Evolutionary conservation across 768 basidiomycete genomes (phyloP).

Genomic region (Harrya chromipes): DNA sequence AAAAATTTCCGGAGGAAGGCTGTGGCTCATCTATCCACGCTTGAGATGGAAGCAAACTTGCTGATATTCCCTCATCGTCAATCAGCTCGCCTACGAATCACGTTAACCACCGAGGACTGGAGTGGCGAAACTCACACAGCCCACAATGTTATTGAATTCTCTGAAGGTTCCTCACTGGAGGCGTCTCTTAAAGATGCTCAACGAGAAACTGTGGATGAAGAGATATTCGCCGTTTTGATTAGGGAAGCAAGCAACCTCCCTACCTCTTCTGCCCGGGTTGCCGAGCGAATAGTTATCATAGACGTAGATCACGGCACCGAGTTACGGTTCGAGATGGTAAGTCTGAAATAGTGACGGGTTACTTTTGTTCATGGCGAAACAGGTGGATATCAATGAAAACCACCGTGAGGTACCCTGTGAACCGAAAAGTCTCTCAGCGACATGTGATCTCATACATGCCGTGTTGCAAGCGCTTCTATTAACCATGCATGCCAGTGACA

Average conservation of each 20-base stretch:
- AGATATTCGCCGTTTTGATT: conserved; percentile 72
- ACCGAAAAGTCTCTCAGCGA: conserved; percentile 26
- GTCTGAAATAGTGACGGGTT: conserved; percentile 17
- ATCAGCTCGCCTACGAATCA: conserved; percentile 59
- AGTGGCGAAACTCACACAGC: conserved; percentile 33
- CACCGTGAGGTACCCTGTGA: conserved; percentile 7
- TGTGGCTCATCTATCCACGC: conserved; percentile 61
- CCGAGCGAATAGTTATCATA: conserved; percentile 72
- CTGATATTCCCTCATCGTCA: conserved; percentile 67
- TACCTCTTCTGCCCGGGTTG: conserved; percentile 73
- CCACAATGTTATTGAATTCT: conserved; percentile 35
- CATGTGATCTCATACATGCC: conserved; percentile 68
- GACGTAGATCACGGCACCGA: conserved; percentile 72
- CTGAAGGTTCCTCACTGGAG: conserved; percentile 43
- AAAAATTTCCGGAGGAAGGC: conserved; percentile 62
- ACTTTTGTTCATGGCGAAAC: conserved; percentile 4
- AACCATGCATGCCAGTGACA: conserved; percentile 52
- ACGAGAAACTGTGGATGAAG: conserved; percentile 73
- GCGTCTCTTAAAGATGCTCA: conserved; percentile 56
- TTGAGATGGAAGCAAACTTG: conserved; percentile 39
- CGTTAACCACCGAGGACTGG: conserved; percentile 38
- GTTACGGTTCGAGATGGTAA: conserved; percentile 70
- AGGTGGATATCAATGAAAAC: conserved; percentile 36
- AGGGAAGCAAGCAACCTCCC: conserved; percentile 74
- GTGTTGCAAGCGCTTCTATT: conserved; percentile 63